Evolutionary conservation across 495 filamentous ascomycete genomes (phyloP).

Genomic region (Letharia columbiana): DNA sequence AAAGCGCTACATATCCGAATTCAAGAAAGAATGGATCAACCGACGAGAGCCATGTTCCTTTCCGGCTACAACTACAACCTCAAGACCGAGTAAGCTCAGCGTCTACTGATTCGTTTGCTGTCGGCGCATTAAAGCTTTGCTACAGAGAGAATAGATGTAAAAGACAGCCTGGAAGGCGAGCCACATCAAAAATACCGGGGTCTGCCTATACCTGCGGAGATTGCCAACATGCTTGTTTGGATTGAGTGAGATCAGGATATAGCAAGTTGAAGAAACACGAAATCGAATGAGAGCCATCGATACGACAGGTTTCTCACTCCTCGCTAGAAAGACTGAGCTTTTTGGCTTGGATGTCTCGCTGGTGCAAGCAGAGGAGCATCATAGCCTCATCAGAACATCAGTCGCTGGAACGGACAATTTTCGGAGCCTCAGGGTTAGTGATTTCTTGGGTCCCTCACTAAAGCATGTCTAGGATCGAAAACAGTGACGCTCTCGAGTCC

Average conservation of each 20-base stretch:
- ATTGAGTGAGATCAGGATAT: background rate
- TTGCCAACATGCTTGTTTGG: background rate
- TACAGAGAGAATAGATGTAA: background rate
- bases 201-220: background rate
- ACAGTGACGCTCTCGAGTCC: background rate
- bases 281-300: too few relatives aligned
- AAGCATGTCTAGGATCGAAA: background rate
- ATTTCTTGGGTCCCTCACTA: background rate
- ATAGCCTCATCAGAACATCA: background rate
- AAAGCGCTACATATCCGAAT: background rate
- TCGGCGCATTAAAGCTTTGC: background rate
- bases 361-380: background rate
- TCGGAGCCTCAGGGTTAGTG: background rate
- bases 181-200: background rate
- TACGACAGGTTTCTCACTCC: background rate
- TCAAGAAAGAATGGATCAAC: constrained; percentile 12
- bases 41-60: background rate
- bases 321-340: background rate
- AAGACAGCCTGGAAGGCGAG: background rate
- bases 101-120: background rate
- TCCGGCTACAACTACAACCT: constrained; percentile 1
- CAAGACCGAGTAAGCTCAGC: background rate
- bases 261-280: background rate
- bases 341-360: background rate
- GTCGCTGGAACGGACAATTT: background rate